Conservation (phyloP, 225 moss, liverwort and hornwort species). For the Rhytidiadelphus loreus region DNA sequence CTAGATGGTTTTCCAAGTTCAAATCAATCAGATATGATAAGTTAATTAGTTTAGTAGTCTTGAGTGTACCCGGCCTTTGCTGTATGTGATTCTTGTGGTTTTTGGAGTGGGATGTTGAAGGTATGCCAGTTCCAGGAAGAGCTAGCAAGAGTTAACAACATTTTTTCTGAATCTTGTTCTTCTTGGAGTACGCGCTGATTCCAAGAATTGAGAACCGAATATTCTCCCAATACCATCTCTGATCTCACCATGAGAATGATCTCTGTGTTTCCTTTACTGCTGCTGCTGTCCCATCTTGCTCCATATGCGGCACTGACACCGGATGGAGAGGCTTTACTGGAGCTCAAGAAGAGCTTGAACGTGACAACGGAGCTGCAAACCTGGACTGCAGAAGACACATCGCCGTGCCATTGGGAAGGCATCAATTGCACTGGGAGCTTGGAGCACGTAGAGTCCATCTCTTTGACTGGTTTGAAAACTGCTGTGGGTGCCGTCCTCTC, state of each 20-base stretch:
- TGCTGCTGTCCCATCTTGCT: not conserved
- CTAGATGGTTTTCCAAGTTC: no score
- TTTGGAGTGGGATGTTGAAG: no score
- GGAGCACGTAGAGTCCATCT: not conserved
- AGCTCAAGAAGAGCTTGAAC: slow-evolving; percentile 8
- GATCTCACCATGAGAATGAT: not conserved
- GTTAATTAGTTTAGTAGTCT: no score
- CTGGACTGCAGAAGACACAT: not conserved
- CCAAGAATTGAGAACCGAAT: not conserved
- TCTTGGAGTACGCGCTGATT: not conserved
- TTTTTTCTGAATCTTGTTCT: not conserved
- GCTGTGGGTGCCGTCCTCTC: not conserved
- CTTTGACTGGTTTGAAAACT: not conserved
- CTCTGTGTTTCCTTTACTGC: not conserved
- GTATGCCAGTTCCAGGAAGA: not conserved
- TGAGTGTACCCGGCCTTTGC: no score
- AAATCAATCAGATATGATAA: no score
- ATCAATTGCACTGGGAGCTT: not conserved
- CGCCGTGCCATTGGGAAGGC: slow-evolving; percentile 14
- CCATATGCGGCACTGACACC: not conserved
- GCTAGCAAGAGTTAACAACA: not conserved
- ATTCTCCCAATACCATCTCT: not conserved
- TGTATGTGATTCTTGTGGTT: no score
- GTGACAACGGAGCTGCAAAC: not conserved
- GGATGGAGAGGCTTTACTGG: slow-evolving; percentile 1